Base-by-base conservation (phyloP, 2,329 filamentous ascomycete species). In the Colletotrichum sp. region DNA sequence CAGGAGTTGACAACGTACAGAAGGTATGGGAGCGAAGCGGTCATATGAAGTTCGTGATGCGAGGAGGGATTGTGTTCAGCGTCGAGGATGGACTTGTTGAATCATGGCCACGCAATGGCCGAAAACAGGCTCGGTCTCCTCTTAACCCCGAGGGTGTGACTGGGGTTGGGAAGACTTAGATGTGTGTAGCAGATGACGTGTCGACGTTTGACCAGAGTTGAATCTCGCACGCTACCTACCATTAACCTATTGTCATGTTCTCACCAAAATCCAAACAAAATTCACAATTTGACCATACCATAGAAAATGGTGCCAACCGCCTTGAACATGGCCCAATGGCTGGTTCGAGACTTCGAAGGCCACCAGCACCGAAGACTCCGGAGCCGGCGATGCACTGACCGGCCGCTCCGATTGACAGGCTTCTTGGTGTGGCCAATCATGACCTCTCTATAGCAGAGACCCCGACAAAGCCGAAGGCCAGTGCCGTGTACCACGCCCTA, bases 221-320 rank as follows among this genome's bases (percentile, higher is more conserved):
- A 11, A 19, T n/a, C 19, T 19, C 39, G 0, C 39, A n/a, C 2
- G 16, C 16, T 19, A 11, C 2, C 36, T 9, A 5, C 16, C 16
- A 44, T n/a, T 0, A n/a, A 44, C 0, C 9, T 0, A n/a, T 11
- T n/a, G 39, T 44, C 39, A 44, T 1, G 0, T 44, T n/a, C 0
- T 39, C 34, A 15, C 15, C 2, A 39, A 36, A 16, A 16, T 36
- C 7, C 34, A 44, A 0, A n/a, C 9, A 44, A 44, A 44, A n/a
- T 0, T 0, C 0, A 6, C 1, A 13, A 22, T 0, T 8, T 0
- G n/a, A 0, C 5, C 39, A 44, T 48, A 0, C 6, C 1, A 6
- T 12, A 48, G 44, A n/a, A 12, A n/a, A 11, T 12, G 39, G 0
- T n/a, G 9, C n/a, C 39, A n/a, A 1, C 9, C 9, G 39, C 19